These are phyloP conservation scores for Cadophora luteo-olivacea DNA, from an alignment of 2,329 filamentous ascomycete species.

Conservation along the genomic window DNA sequence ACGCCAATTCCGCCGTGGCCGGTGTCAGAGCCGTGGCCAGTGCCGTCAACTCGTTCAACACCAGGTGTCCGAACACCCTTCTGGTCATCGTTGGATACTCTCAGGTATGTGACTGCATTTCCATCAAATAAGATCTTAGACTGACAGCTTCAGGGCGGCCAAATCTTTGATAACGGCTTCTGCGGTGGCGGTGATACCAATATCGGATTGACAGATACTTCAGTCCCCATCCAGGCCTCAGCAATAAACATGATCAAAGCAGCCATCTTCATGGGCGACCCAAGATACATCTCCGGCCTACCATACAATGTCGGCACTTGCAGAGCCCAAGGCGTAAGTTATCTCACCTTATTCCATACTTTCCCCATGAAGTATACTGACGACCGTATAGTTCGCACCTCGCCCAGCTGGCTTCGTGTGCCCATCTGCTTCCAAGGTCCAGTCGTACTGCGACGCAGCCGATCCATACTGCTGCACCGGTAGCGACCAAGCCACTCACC, in stretches of 20 bases:
- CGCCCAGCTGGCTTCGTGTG: constrained; percentile 61
- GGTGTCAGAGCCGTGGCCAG: constrained; percentile 64
- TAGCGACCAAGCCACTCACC: constrained; percentile 58
- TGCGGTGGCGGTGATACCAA: constrained; percentile 62
- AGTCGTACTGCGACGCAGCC: constrained; percentile 64
- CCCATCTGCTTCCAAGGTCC: constrained; percentile 58
- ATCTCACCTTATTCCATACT: background rate
- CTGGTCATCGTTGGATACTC: constrained; percentile 69
- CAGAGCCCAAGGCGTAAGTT: constrained; percentile 61
- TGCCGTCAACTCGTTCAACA: constrained; percentile 64
- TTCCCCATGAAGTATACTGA: background rate
- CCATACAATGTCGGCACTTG: constrained; percentile 68
- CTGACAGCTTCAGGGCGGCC: constrained; percentile 55
- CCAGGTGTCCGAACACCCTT: constrained; percentile 61
- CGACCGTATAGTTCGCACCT: constrained; percentile 56
- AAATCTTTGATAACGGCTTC: constrained; percentile 68
- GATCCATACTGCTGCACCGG: constrained; percentile 70
- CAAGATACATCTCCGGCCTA: constrained; percentile 60
- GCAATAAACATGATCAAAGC: constrained; percentile 65
- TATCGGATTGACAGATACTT: constrained; percentile 53
- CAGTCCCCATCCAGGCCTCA: constrained; percentile 50
- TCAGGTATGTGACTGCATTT: constrained; percentile 50
- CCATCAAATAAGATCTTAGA: background rate
- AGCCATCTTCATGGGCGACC: constrained; percentile 70
- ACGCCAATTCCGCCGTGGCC: constrained; percentile 62